Evolutionary conservation across 164 flowering plant species (phyloP).

Genomic region (Macadamia integrifolia): DNA sequence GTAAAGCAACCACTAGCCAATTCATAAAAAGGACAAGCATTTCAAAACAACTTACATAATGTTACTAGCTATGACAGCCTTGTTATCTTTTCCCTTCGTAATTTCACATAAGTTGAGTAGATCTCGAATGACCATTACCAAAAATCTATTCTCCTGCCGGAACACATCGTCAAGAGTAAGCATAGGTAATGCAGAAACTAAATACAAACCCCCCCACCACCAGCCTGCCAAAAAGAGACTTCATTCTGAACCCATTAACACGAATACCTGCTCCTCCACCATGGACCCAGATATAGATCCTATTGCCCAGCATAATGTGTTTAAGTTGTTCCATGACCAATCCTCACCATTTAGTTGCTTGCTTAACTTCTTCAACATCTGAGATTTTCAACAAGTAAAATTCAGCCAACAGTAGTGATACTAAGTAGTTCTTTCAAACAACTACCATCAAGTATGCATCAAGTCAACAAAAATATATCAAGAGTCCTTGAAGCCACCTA

Average conservation of each 20-base stretch:
- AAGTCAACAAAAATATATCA: background rate
- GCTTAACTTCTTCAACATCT: conserved; percentile 89
- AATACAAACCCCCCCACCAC: too few relatives aligned
- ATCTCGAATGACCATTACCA: conserved; percentile 98
- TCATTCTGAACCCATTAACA: background rate
- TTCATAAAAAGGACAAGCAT: background rate
- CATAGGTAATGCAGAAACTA: too few relatives aligned
- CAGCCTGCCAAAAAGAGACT: background rate
- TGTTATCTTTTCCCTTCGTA: conserved; percentile 96
- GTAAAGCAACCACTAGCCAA: background rate
- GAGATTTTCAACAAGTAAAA: conserved; percentile 6
- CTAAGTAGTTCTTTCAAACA: background rate
- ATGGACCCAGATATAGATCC: conserved; percentile 99
- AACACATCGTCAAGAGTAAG: too few relatives aligned
- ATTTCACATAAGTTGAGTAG: conserved; percentile 90
- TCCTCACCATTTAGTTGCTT: conserved; percentile 93
- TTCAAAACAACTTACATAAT: conserved; percentile 65
- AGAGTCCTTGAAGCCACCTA: background rate
- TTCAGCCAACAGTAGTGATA: background rate
- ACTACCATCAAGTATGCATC: too few relatives aligned
- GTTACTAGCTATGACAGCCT: conserved; percentile 98
- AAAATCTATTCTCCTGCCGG: conserved; percentile 93
- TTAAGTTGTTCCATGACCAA: conserved; percentile 97
- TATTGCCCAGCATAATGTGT: conserved; percentile 98
- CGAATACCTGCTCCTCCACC: conserved; percentile 94